Evolutionary conservation across 2,329 filamentous ascomycete genomes (phyloP).

Genomic region (Trichoderma simmonsii): DNA sequence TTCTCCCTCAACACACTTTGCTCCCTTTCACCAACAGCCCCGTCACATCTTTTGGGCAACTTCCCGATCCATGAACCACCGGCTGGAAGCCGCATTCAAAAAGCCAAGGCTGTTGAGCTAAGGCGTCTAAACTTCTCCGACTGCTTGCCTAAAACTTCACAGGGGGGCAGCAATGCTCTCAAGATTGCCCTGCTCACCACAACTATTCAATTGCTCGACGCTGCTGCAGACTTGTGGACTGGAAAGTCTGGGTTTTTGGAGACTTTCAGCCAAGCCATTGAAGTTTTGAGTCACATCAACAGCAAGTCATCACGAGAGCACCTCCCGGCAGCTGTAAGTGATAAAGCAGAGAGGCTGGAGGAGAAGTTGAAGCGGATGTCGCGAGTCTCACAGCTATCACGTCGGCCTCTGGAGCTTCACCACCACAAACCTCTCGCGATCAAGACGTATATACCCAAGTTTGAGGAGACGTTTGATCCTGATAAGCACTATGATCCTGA

Average conservation of each 20-base stretch:
- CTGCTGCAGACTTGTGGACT: slow-evolving; percentile 70
- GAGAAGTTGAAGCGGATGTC: slow-evolving; percentile 53
- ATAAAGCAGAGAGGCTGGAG: slow-evolving; percentile 41
- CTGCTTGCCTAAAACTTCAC: slow-evolving; percentile 41
- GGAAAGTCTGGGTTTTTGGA: slow-evolving; percentile 73
- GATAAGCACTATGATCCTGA: slow-evolving; percentile 97
- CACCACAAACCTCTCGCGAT: slow-evolving; percentile 86
- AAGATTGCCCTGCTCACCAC: slow-evolving; percentile 62
- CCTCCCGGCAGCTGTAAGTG: slow-evolving; percentile 44
- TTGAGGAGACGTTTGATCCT: slow-evolving; percentile 92
- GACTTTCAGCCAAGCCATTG: slow-evolving; percentile 65
- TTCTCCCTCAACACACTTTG: slow-evolving; percentile 74
- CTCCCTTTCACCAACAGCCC: slow-evolving; percentile 58
- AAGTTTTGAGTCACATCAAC: slow-evolving; percentile 59
- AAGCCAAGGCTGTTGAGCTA: slow-evolving; percentile 38
- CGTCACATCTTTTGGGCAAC: slow-evolving; percentile 45
- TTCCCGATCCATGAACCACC: slow-evolving; percentile 62
- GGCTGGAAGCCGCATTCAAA: slow-evolving; percentile 48
- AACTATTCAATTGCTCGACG: slow-evolving; percentile 62
- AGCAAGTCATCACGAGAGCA: slow-evolving; percentile 50
- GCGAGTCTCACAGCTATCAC: slow-evolving; percentile 59
- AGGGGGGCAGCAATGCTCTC: slow-evolving; percentile 34
- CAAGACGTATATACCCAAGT: slow-evolving; percentile 85
- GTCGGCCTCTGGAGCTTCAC: slow-evolving; percentile 82
- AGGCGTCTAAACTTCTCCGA: slow-evolving; percentile 60